Percentiles rank a stretch among this genome's conserved stretches.
These are phyloP conservation scores for Exophiala spinifera DNA, from an alignment of 2,329 filamentous ascomycete genomes.

Conservation along the genomic window DNA sequence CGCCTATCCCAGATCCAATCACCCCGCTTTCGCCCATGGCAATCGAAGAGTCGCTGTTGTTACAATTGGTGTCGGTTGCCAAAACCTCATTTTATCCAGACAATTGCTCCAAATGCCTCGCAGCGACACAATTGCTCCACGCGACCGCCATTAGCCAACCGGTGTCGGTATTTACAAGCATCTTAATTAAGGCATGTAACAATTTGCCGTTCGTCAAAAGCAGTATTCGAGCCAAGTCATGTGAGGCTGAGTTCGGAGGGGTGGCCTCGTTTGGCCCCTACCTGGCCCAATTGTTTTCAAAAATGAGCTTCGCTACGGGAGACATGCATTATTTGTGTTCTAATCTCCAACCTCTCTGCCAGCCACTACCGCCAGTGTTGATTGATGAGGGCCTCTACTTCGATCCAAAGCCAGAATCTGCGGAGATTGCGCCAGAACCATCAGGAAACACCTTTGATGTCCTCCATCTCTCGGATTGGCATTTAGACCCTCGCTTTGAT, in stretches of 20 bases:
- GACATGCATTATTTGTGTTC: slow-evolving; percentile 27
- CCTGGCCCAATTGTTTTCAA: slow-evolving; percentile 29
- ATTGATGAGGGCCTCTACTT: slow-evolving; percentile 30
- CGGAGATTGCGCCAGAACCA: slow-evolving; percentile 23
- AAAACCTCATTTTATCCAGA: slow-evolving; percentile 20
- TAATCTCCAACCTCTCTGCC: slow-evolving; percentile 19
- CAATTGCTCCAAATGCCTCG: slow-evolving; percentile 29
- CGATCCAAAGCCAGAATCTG: slow-evolving; percentile 25
- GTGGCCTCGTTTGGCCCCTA: slow-evolving; percentile 25
- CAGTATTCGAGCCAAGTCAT: slow-evolving; percentile 23
- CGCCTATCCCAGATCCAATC: slow-evolving; percentile 26
- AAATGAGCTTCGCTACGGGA: slow-evolving; percentile 26
- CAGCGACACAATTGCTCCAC: slow-evolving; percentile 27
- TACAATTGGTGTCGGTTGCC: slow-evolving; percentile 23
- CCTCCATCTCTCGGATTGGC: slow-evolving; percentile 34
- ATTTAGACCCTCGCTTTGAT: slow-evolving; percentile 33
- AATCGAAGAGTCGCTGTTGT: slow-evolving; percentile 24
- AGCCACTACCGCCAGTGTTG: slow-evolving; percentile 19
- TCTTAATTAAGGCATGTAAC: slow-evolving; percentile 27
- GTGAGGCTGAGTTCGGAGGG: slow-evolving; percentile 24
- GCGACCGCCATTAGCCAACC: slow-evolving; percentile 27
- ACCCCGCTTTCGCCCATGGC: slow-evolving; percentile 20
- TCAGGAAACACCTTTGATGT: slow-evolving; percentile 30
- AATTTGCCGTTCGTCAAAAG: slow-evolving; percentile 16
- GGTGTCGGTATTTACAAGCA: slow-evolving; percentile 21